phyloP scores from a whole-genome alignment of 345 rosid genomes.

The Eucalyptus leucophloia region DNA sequence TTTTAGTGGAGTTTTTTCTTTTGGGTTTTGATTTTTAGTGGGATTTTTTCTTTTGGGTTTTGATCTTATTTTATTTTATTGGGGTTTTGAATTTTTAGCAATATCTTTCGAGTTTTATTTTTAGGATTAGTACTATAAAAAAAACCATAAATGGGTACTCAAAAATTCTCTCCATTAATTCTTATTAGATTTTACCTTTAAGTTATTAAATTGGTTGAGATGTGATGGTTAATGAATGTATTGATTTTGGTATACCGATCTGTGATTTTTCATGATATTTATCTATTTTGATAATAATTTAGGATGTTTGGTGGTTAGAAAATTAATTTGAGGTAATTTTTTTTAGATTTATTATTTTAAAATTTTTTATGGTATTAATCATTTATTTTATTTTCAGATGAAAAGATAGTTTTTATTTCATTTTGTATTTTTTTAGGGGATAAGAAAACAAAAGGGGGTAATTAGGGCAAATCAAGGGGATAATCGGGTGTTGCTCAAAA shows the following conservation, averaged over 20 bases:
- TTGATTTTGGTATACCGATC: accelerated
- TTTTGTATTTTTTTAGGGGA: not conserved
- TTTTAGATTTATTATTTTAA: accelerated
- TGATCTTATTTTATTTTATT: not conserved
- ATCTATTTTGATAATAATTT: not conserved
- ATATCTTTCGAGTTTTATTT: not conserved
- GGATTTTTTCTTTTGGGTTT: too few species aligned
- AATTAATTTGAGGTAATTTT: too few species aligned
- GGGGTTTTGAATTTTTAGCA: not conserved
- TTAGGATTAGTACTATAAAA: too few species aligned
- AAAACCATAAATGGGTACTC: too few species aligned
- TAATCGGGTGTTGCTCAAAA: not conserved
- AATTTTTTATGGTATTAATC: too few species aligned
- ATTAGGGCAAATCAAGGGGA: not conserved
- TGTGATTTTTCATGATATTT: too few species aligned
- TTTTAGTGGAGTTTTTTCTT: not conserved
- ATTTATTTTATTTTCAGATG: not conserved
- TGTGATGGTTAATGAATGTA: too few species aligned
- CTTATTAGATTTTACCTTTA: too few species aligned
- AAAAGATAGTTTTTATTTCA: not conserved
- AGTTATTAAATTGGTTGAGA: too few species aligned
- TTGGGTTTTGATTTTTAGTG: not conserved
- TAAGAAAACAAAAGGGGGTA: not conserved
- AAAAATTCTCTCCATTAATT: too few species aligned
- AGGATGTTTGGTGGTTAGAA: accelerated